phyloP scores from a whole-genome alignment of 2,329 filamentous ascomycete species.

The Epichloe sylvatica region DNA sequence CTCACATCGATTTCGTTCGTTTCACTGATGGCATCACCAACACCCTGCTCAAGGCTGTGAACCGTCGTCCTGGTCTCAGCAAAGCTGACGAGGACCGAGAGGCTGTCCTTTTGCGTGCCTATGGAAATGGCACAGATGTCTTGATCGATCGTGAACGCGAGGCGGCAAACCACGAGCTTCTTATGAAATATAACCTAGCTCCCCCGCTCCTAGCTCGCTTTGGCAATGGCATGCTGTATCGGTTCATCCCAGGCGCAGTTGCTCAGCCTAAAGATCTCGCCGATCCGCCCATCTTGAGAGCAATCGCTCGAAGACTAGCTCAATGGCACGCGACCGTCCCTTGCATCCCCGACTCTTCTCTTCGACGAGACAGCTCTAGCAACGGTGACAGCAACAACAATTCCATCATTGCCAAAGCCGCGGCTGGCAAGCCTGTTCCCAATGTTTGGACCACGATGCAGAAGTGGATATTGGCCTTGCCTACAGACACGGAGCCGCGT shows the following conservation, averaged over 20 bases:
- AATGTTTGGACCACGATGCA: constrained; percentile 94
- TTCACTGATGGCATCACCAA: constrained; percentile 99
- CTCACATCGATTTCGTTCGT: constrained; percentile 68
- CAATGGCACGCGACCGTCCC: constrained; percentile 79
- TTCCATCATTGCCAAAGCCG: constrained; percentile 34
- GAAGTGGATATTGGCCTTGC: constrained; percentile 84
- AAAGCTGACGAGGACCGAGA: constrained; percentile 65
- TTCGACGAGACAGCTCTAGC: constrained; percentile 21
- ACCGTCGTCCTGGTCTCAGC: constrained; percentile 51
- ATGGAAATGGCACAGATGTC: constrained; percentile 85
- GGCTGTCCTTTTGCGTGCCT: constrained; percentile 86
- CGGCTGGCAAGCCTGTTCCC: constrained; percentile 57
- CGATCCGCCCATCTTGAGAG: constrained; percentile 60
- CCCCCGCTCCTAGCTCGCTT: constrained; percentile 83
- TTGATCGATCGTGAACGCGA: constrained; percentile 90
- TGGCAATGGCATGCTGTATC: constrained; percentile 90
- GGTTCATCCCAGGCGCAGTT: constrained; percentile 69
- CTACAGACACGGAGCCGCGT: constrained; percentile 56
- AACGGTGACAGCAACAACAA: constrained; percentile 22
- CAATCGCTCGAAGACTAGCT: constrained; percentile 70
- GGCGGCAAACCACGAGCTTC: constrained; percentile 67
- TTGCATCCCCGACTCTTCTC: constrained; percentile 30
- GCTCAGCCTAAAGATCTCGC: constrained; percentile 71
- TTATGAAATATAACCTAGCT: constrained; percentile 71
- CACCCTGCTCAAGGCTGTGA: constrained; percentile 69